phyloP scores from a whole-genome alignment of 2,329 filamentous ascomycete genomes.

The Trichophyton rubrum region DNA sequence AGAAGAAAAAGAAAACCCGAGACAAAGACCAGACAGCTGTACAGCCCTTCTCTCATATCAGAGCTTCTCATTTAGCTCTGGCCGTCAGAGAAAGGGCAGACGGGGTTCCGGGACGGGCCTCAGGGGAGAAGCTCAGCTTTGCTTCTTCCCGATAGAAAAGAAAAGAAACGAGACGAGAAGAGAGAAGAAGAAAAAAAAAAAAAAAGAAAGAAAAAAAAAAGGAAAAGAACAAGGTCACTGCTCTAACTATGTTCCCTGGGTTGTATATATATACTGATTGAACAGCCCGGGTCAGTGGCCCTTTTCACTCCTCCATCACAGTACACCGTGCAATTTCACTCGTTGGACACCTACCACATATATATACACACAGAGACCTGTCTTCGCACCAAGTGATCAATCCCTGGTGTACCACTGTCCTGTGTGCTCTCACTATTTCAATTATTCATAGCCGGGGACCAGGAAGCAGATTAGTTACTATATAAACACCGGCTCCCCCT shows the following conservation, averaged over 20 bases:
- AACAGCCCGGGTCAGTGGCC: background rate
- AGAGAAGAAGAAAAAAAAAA: no score
- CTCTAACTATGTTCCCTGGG: background rate
- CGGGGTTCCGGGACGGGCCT: background rate
- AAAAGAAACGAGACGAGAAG: background rate
- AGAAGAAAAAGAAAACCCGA: slow-evolving; percentile 1
- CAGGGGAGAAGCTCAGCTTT: background rate
- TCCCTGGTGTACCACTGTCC: no score
- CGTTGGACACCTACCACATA: background rate
- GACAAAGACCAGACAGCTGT: background rate
- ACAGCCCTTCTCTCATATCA: background rate
- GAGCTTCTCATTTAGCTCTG: background rate
- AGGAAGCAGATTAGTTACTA: no score
- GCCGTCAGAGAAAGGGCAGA: background rate
- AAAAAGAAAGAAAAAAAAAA: no score
- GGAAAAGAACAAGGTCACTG: no score
- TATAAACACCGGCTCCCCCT: background rate
- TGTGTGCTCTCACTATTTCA: no score
- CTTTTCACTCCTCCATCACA: background rate
- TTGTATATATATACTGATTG: background rate
- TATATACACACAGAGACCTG: no score
- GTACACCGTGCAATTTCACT: background rate
- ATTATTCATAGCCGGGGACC: no score
- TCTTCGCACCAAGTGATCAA: no score
- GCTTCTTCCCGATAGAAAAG: background rate